Evolutionary conservation across 352 stramenopile species (phyloP), one percentile per base, ranked within the genome.

Genomic region (Phytophthora melonis): DNA sequence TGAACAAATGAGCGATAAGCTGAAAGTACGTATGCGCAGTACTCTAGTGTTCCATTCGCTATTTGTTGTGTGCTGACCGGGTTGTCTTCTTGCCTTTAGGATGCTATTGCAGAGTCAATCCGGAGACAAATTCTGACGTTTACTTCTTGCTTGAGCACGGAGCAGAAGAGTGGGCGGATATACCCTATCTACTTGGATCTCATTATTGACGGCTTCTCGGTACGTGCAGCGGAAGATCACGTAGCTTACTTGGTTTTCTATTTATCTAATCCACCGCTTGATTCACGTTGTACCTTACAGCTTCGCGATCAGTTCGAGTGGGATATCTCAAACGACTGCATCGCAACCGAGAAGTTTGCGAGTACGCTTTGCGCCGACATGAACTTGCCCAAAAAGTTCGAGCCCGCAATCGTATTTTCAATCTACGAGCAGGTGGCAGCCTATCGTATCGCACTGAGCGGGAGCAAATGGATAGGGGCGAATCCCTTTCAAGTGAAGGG

Each of bases 221-320:
- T 94, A 77, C 52, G 84, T 82, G 41, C 3, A 50, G 30, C 1
- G 8, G 30, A 10, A 34, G 6, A 34, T 34, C 7, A 9, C 1
- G 30, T 10, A 34, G 5, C 6, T 8, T 34, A 10, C 30, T 34
- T 34, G 1, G 30, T 2, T 34, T 34, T 34, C 9, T 34, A 2
- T 34, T 34, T 2, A 6, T 45, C 39, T 45, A 45, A 45, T 10
- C 41, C 5, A 19, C 18, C 8, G 41, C 8, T 21, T 50, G 14
- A 16, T 50, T 18, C 61, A 19, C 63, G 47, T 18, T 58, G 13
- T 10, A n/a, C 27, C 32, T 23, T 57, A 32, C 62, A 94, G 88
- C 69, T 94, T 4, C 86, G 82, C 9, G 88, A 94, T 70, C 88
- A 93, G 65, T 92, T 94, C 30, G 88, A 94, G 60, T 94, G 88